Percentiles rank a stretch among this genome's conserved stretches.
Conservation (phyloP, 2,329 filamentous ascomycete species). For the Diaporthe ilicicola region DNA sequence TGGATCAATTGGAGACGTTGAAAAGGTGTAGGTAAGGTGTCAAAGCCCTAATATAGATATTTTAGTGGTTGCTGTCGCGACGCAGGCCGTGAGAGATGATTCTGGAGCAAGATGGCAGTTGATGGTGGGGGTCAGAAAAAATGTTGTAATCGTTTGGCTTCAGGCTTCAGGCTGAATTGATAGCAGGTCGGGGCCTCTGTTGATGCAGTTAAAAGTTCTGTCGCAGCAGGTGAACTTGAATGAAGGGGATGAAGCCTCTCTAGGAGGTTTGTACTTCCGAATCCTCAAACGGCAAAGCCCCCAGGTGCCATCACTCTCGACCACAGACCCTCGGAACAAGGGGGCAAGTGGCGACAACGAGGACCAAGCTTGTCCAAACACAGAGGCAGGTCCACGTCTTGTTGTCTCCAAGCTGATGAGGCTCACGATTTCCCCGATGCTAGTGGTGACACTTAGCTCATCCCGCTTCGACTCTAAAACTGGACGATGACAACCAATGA, state of each 20-base stretch:
- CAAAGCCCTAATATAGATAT: background rate
- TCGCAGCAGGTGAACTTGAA: background rate
- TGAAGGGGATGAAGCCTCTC: background rate
- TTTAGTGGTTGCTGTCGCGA: background rate
- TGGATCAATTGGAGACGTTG: background rate
- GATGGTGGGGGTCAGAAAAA: background rate
- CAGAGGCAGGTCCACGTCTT: background rate
- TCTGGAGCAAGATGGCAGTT: background rate
- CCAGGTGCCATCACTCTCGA: background rate
- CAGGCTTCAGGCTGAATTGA: too few relatives aligned
- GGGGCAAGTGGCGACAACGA: background rate
- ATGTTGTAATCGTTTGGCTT: background rate
- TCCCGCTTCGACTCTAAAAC: background rate
- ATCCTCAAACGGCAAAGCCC: background rate
- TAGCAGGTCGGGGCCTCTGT: background rate
- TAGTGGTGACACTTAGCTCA: constrained; percentile 19
- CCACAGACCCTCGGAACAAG: background rate
- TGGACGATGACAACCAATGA: constrained; percentile 12
- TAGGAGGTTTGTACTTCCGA: background rate
- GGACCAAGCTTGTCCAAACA: background rate
- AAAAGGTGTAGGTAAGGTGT: background rate
- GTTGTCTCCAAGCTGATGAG: background rate
- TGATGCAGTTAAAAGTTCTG: too few relatives aligned
- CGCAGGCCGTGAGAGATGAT: background rate
- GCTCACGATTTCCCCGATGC: constrained; percentile 17